Base-by-base conservation (phyloP, 2,329 filamentous ascomycete genomes). In the Sarocladium brachiariae region DNA sequence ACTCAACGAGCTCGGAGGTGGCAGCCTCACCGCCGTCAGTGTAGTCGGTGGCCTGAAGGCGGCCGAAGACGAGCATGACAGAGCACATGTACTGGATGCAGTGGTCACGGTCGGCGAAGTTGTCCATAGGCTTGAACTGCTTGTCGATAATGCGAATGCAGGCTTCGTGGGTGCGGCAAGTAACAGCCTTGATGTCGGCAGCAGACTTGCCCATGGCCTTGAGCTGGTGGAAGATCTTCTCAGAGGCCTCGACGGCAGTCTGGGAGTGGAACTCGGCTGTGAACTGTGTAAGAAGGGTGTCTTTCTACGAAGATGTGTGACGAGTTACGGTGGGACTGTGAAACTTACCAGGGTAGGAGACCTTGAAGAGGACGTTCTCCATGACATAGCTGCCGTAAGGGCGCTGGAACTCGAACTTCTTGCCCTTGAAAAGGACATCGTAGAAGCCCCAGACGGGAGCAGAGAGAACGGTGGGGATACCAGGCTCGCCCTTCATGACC, bases 331-430 rank as follows among this genome's bases (percentile, higher is more conserved):
- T n/a, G 10, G 9, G n/a, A 5, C 31, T 5, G 43, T 16, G n/a
- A 16, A 4, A 67, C 79, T 67, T 76, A 89, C 87, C 87, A 65
- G 92, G 92, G 70, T 96, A 97, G 41, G 93, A 99, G 54, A 99
- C 93, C 82, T 99, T 99, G 86, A 99, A 99, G 57, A 99, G 84
- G 54, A 99, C 90, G 65, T 97, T 99, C 83, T 99, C 93, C 93
- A 99, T 99, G 59, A 99, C 93, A 70, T 99, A 99, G 77, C 87
- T 95, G 66, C 91, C 92, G 66, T 99, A 99, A 53, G 86, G 83
- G 56, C 93, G 84, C 78, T 97, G 92, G 80, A 96, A 99, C 70
- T 90, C 77, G 68, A 99, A 99, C 71, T 88, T 88, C 63, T 95
- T 89, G 72, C 90, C 90, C 76, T 91, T 89, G 80, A 97, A 99